Base-by-base conservation (phyloP, 352 stramenopile species). In the Peronosclerospora sorghi region DNA sequence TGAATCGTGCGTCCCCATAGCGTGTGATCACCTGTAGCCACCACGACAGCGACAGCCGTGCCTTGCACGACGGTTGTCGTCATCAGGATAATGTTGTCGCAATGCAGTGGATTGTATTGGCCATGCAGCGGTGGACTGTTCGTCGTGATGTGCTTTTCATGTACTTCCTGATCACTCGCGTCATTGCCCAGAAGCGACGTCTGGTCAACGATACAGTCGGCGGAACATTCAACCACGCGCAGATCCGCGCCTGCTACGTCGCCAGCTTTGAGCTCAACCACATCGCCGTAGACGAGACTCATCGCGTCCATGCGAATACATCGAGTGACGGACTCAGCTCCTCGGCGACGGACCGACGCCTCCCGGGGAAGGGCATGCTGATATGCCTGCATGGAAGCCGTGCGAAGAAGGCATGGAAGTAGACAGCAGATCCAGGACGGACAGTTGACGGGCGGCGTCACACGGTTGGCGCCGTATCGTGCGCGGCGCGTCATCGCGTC, bases 391-490 rank as follows among this genome's bases (percentile, higher is more conserved):
- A 97, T 97, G 35, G 76, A 88, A 12, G 75, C 53, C 14, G 90
- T 86, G 38, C 84, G 78, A 48, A 95, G 77, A 24, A 98, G 85
- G 62, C 90, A 97, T 6, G 93, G 90, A 38, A 98, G 59, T 41
- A 98, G 46, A 48, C 84, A 95, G 55, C 93, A 98, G 13, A 96
- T 56, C 90, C 88, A 97, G 28, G 85, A 87, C 5, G 93, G 93
- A 49, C 90, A 97, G 51, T 96, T 80, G 2, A 96, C 71, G 1
- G 93, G 93, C 26, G 86, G 83, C 32, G 74, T 79, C 42, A 97
- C 77, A 30, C 77, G 68, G 59, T 98, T 98, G 27, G 87, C 65
- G 20, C 83, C 86, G 59, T 85, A 80, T 15, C 86, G 45, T 13
- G 56, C 35, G 18, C 73, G 72, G 2, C 78, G 67, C 32, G 67